These are phyloP conservation scores for Prunus mume DNA, from an alignment of 306 rosid species.

Conservation along the genomic window DNA sequence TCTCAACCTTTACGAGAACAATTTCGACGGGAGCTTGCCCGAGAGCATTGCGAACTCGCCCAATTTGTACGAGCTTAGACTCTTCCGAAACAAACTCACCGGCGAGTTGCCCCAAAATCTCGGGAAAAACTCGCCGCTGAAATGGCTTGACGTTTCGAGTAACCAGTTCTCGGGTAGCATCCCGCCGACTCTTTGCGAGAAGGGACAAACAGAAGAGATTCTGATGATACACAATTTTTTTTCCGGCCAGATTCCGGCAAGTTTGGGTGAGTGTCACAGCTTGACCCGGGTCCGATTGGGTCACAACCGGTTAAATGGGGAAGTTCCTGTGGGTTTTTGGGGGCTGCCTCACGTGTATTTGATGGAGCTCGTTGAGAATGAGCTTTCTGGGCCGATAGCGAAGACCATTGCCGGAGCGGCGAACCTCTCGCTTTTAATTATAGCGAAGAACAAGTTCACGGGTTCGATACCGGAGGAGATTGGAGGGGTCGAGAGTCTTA, in stretches of 20 bases:
- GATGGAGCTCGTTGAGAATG: slow-evolving; percentile 59
- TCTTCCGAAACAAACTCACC: slow-evolving; percentile 53
- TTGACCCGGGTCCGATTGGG: slow-evolving; percentile 63
- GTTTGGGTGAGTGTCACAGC: slow-evolving; percentile 54
- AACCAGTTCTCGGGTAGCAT: slow-evolving; percentile 60
- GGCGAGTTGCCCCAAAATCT: slow-evolving; percentile 65
- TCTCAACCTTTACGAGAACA: slow-evolving; percentile 72
- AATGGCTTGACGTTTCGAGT: slow-evolving; percentile 62
- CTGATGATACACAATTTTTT: slow-evolving; percentile 56
- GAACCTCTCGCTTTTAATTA: slow-evolving; percentile 48
- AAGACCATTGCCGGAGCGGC: slow-evolving; percentile 60
- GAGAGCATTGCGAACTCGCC: slow-evolving; percentile 59
- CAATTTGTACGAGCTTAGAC: slow-evolving; percentile 51
- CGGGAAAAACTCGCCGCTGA: slow-evolving; percentile 58
- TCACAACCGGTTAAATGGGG: slow-evolving; percentile 54
- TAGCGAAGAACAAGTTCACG: slow-evolving; percentile 58
- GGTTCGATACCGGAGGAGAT: slow-evolving; percentile 75
- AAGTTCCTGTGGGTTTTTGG: slow-evolving; percentile 75
- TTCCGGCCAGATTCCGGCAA: slow-evolving; percentile 60
- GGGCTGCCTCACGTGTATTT: slow-evolving; percentile 64
- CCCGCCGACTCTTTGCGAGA: slow-evolving; percentile 56
- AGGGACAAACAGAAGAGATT: slow-evolving; percentile 56
- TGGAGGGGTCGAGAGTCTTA: slow-evolving; percentile 57
- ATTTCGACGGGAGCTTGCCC: slow-evolving; percentile 61
- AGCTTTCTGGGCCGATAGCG: slow-evolving; percentile 56